phyloP scores from a whole-genome alignment of 2,329 filamentous ascomycete genomes.

The Fusarium nurragi region DNA sequence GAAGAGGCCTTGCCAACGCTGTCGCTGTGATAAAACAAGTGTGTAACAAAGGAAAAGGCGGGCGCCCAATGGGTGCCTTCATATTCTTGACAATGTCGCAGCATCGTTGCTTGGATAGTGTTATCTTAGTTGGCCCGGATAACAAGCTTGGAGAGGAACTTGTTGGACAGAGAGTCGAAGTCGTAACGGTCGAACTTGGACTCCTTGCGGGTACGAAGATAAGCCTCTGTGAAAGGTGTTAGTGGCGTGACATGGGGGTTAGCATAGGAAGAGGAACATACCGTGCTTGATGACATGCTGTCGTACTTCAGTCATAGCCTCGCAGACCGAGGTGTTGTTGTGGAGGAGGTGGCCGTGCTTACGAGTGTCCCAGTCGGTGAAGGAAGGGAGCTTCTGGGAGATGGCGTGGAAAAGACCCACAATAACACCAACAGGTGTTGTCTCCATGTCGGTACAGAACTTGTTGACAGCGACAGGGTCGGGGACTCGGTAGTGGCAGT shows the following conservation, averaged over 20 bases:
- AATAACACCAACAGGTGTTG: conserved; percentile 93
- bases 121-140: conserved; percentile 83
- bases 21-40: conserved; percentile 54
- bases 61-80: conserved; percentile 11
- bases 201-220: conserved; percentile 81
- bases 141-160: conserved; percentile 95
- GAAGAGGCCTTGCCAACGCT: conserved; percentile 55
- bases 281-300: conserved; percentile 93
- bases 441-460: conserved; percentile 97
- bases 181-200: conserved; percentile 89
- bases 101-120: conserved; percentile 15
- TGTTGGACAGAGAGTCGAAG: conserved; percentile 96
- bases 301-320: conserved; percentile 95
- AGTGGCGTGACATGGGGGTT: conserved; percentile 19
- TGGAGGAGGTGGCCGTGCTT: conserved; percentile 91
- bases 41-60: conserved; percentile 45
- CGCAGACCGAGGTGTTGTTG: conserved; percentile 91
- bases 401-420: conserved; percentile 98
- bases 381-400: conserved; percentile 91
- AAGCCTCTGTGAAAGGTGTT: conserved; percentile 71
- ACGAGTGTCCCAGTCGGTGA: conserved; percentile 92
- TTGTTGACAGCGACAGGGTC: conserved; percentile 87
- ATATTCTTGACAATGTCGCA: conserved; percentile 32
- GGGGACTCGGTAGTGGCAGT: conserved; percentile 93
- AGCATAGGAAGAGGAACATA: conserved; percentile 60